Evolutionary conservation across 2,329 filamentous ascomycete genomes (phyloP), one percentile per base, ranked within the genome.

Genomic region (Clathrospora elynae): DNA sequence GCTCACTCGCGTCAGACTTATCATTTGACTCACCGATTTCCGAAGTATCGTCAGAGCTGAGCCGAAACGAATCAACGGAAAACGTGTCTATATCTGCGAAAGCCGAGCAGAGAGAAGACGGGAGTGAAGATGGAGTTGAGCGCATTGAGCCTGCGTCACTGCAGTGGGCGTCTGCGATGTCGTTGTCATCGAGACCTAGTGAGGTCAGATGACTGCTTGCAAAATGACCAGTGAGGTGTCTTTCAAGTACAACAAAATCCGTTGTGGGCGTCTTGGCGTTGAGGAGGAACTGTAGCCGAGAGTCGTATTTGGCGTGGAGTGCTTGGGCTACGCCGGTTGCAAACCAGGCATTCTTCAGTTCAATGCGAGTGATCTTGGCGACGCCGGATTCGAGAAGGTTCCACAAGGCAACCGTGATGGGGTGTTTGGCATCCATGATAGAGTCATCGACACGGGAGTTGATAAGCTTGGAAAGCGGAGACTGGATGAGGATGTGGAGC

Each of bases 391-490:
- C 23, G 7, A 58, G 43, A 6, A 60, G 14, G 5, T 20, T 31
- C 4, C 18, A 33, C 5, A 61, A 28, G 2, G 55, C 49, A 8
- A 35, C 11, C 6, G 46, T 51, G 29, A 61, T 51, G 4, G 54
- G 49, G 31, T 59, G 53, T 12, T 23, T 9, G 11, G 13, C n/a
- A 9, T 42, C 37, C 20, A 61, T 18, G 17, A 56, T 25, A 2
- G 55, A 49, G 17, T 61, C 58, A 14, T 60, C 55, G 5, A 55
- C 45, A 22, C 45, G 46, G 6, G 32, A 32, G 22, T 53, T 59
- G 14, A 55, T 25, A 5, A 53, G 34, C 13, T 26, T 35, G 3
- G 53, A 55, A 2, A 57, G 29, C 3, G 42, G 35, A 7, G 52
- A 47, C 6, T 39, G 23, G 16, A 59, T 46, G 20, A 16, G 7